These are phyloP conservation scores for Macrotyloma uniflorum DNA, from an alignment of 306 rosid species.

Conservation along the genomic window DNA sequence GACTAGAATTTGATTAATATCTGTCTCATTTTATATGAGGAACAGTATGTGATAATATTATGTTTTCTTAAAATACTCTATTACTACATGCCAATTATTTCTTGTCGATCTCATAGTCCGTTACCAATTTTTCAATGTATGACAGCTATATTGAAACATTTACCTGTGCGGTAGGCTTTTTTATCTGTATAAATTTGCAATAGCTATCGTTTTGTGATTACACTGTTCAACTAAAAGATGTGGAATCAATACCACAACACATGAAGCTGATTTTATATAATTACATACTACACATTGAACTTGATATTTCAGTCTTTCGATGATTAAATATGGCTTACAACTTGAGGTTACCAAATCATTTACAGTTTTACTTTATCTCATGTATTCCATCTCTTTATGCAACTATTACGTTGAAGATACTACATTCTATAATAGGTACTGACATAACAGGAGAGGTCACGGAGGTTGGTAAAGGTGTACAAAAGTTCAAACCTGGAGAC, in stretches of 20 bases:
- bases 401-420: background rate
- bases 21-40: background rate
- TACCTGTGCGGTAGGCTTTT: background rate
- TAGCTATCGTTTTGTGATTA: background rate
- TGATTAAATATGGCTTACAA: background rate
- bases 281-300: background rate
- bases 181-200: background rate
- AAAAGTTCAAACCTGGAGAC: slow-evolving; percentile 65
- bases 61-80: background rate
- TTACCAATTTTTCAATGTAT: background rate
- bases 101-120: background rate
- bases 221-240: background rate
- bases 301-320: slow-evolving; percentile 3
- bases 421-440: slow-evolving; percentile 49
- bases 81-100: background rate
- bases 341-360: slow-evolving; percentile 9
- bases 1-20: background rate
- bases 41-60: background rate
- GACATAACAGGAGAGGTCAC: slow-evolving; percentile 76
- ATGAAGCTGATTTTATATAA: background rate
- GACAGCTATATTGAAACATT: background rate
- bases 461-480: slow-evolving; percentile 63
- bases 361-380: background rate
- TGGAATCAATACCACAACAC: background rate
- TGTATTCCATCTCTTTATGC: slow-evolving; percentile 9